Conservation (phyloP, 2,329 filamentous ascomycete genomes). For the Helminthosporium solani region DNA sequence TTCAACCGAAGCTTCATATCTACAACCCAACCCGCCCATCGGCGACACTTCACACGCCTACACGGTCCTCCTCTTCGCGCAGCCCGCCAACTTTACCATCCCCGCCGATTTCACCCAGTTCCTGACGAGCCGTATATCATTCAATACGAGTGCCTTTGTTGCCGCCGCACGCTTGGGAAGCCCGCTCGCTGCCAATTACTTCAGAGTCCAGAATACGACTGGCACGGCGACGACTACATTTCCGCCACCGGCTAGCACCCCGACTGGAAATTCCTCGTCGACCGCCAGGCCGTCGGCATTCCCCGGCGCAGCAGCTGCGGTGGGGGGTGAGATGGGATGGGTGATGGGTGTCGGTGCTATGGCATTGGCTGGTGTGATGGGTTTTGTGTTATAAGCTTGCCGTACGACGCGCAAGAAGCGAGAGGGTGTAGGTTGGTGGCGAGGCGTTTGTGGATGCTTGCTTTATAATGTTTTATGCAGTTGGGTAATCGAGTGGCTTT, state of each 20-base stretch:
- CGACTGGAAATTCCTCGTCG: too few species aligned
- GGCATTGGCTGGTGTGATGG: neutral
- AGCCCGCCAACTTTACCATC: constrained; percentile 30
- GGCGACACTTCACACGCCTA: constrained; percentile 33
- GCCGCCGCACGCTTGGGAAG: constrained; percentile 27
- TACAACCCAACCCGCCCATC: constrained; percentile 28
- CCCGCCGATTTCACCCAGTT: constrained; percentile 28
- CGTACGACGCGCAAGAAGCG: too few species aligned
- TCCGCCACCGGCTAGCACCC: constrained; percentile 20
- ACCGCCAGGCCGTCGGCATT: neutral
- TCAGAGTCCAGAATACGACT: constrained; percentile 38
- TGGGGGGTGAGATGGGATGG: neutral
- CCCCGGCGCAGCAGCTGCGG: neutral
- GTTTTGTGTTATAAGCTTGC: neutral
- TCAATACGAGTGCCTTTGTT: constrained; percentile 40
- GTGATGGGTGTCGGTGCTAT: neutral
- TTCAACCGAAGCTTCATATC: constrained; percentile 22
- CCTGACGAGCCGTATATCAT: constrained; percentile 29
- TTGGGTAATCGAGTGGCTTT: too few species aligned
- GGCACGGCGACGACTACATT: constrained; percentile 17
- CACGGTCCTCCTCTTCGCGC: constrained; percentile 30
- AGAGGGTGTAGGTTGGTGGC: too few species aligned
- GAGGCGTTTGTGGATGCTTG: too few species aligned
- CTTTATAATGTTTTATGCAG: too few species aligned
- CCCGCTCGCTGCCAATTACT: constrained; percentile 43